Evolutionary conservation across 2,329 filamentous ascomycete genomes (phyloP).

Genomic region (Diaporthe australafricana): DNA sequence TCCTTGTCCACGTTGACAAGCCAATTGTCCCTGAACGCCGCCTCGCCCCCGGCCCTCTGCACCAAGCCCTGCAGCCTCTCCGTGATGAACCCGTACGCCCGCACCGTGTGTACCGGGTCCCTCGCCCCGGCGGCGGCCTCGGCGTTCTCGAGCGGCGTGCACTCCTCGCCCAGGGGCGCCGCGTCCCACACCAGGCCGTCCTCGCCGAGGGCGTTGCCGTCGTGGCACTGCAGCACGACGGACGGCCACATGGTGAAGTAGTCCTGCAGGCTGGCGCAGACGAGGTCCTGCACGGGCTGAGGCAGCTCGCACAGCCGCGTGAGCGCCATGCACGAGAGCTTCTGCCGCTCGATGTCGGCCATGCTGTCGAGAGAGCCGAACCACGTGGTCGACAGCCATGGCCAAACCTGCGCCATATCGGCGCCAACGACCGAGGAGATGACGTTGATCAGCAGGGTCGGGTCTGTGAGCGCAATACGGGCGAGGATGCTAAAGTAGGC

Average conservation of each 20-base stretch:
- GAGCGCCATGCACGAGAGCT: conserved; percentile 78
- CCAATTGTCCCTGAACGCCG: conserved; percentile 76
- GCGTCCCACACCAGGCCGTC: conserved; percentile 65
- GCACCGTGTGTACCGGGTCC: conserved; percentile 77
- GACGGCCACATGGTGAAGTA: conserved; percentile 82
- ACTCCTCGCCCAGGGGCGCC: conserved; percentile 58
- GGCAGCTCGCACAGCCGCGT: conserved; percentile 77
- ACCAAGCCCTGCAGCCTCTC: conserved; percentile 71
- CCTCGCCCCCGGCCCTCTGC: conserved; percentile 70
- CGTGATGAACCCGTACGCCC: conserved; percentile 73
- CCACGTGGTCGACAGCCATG: conserved; percentile 72
- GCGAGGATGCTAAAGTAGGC: conserved; percentile 89
- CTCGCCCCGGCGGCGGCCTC: conserved; percentile 64
- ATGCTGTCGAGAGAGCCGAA: conserved; percentile 77
- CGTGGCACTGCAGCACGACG: conserved; percentile 74
- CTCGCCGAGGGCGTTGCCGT: conserved; percentile 63
- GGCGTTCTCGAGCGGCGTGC: conserved; percentile 66
- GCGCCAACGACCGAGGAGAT: conserved; percentile 55
- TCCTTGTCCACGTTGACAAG: conserved; percentile 80
- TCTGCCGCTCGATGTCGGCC: conserved; percentile 73
- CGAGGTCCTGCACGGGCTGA: conserved; percentile 66
- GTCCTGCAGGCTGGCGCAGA: conserved; percentile 74
- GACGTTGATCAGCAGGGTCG: conserved; percentile 73
- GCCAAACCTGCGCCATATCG: conserved; percentile 64
- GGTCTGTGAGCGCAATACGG: conserved; percentile 80